Evolutionary conservation across 768 basidiomycete species (phyloP), one percentile per base, ranked within the genome.

Genomic region (Xanthoconium stramineum): DNA sequence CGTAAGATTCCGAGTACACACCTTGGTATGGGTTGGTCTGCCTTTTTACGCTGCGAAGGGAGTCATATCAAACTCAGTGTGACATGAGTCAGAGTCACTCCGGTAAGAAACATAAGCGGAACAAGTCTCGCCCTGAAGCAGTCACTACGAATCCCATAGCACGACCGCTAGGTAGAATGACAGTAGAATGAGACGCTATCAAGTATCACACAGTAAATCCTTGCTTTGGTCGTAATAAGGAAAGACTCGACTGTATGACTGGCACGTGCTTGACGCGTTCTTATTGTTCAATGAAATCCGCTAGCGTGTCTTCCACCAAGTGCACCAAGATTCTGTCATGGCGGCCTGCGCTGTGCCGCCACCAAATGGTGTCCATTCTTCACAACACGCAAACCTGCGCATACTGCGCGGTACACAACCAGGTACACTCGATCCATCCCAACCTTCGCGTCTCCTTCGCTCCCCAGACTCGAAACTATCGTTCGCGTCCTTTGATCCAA

Each of bases 401-500:
- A 50, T 51, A 11, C 45, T 73, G 17, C 65, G 65, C 3, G 86
- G 86, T 36, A 65, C 78, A 5, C 68, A 69, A 17, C 86, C 88
- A n/a, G 89, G 90, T 10, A 60, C 81, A 3, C 75, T 90, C 28
- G 89, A 92, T 71, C 71, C 76, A 36, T 75, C 81, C 0, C 89
- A 92, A 67, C 72, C 75, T 13, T 65, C 72, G 15, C 84, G 89
- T 42, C 69, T 92, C 19, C 75, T 88, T n/a, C 83, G 84, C 47
- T 70, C 74, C 40, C 76, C 80, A 3, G 76, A 75, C n/a, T 82
- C 86, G 5, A 82, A 60, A 32, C 72, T 91, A n/a, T 79, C 76
- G 5, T 92, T 92, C 62, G 87, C 90, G 11, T 79, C 78, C n/a
- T 90, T 88, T 56, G 82, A 91, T 65, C 86, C 89, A 6, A 77